These are phyloP conservation scores for Ogataea ganodermae DNA, from an alignment of 805 yeast species.

Conservation along the genomic window DNA sequence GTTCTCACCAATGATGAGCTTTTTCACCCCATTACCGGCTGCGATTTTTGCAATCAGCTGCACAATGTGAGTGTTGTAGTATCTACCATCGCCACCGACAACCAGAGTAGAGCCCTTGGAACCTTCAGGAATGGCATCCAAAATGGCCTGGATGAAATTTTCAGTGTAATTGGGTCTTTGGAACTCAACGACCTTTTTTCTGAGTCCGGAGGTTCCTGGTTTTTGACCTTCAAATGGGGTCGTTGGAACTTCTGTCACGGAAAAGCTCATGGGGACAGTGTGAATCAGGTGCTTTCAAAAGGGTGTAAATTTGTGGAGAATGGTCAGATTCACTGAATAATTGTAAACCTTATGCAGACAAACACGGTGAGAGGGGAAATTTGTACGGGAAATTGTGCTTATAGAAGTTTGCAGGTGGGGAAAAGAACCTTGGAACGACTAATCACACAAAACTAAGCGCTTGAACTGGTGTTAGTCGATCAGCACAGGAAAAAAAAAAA, in stretches of 20 bases:
- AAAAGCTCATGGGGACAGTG: constrained; percentile 17
- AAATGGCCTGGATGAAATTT: constrained; percentile 86
- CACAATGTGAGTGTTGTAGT: constrained; percentile 78
- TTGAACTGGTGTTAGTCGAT: background rate
- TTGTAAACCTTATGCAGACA: background rate
- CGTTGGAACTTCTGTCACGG: constrained; percentile 49
- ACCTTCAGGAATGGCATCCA: constrained; percentile 91
- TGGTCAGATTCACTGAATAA: no score
- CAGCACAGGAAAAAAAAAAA: background rate
- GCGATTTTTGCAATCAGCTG: constrained; percentile 80
- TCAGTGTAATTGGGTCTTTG: constrained; percentile 80
- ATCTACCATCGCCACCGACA: constrained; percentile 97
- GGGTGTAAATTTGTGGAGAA: no score
- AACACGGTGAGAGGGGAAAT: no score
- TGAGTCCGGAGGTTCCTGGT: constrained; percentile 96
- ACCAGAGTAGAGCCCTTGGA: constrained; percentile 71
- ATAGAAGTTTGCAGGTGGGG: no score
- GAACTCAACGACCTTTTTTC: constrained; percentile 88
- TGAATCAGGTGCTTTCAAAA: background rate
- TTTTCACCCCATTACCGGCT: constrained; percentile 88
- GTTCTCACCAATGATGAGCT: constrained; percentile 81
- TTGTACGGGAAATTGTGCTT: no score
- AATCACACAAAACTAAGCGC: no score
- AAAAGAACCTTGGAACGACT: no score
- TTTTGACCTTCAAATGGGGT: constrained; percentile 86